Evolutionary conservation across 805 yeast genomes (phyloP).

Genomic region (Priceomyces melissophilus): DNA sequence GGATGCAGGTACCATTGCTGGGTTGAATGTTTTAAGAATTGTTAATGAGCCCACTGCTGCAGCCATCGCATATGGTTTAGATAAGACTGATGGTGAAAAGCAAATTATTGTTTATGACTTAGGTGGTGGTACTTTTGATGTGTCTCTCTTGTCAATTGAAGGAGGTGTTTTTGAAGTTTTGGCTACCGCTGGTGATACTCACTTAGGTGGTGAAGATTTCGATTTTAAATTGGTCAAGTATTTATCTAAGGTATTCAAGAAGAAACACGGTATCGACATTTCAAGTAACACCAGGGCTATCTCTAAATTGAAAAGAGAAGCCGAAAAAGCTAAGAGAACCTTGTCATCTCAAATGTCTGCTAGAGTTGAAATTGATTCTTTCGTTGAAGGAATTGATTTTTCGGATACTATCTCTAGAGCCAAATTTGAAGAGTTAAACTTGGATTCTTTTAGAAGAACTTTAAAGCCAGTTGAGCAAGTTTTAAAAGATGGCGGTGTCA

Average conservation of each 20-base stretch:
- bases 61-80: constrained; percentile 54
- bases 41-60: constrained; percentile 85
- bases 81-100: constrained; percentile 55
- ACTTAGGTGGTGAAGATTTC: constrained; percentile 51
- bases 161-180: constrained; percentile 49
- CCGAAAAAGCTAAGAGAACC: constrained; percentile 49
- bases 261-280: constrained; percentile 43
- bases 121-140: constrained; percentile 68
- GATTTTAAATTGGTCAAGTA: constrained; percentile 43
- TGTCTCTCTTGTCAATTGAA: constrained; percentile 61
- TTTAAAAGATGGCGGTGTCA: constrained; percentile 42
- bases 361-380: constrained; percentile 44
- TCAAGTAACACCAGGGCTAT: constrained; percentile 40
- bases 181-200: constrained; percentile 50
- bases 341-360: constrained; percentile 43
- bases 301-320: constrained; percentile 46
- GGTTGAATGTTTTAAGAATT: constrained; percentile 84
- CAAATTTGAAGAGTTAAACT: constrained; percentile 46
- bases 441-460: constrained; percentile 43
- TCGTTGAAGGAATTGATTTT: constrained; percentile 47
- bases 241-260: constrained; percentile 41
- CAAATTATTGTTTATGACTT: constrained; percentile 47
- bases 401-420: constrained; percentile 47
- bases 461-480: constrained; percentile 48
- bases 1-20: constrained; percentile 92